Conservation (phyloP, 2,329 filamentous ascomycete genomes). For the Alternaria conjuncta region DNA sequence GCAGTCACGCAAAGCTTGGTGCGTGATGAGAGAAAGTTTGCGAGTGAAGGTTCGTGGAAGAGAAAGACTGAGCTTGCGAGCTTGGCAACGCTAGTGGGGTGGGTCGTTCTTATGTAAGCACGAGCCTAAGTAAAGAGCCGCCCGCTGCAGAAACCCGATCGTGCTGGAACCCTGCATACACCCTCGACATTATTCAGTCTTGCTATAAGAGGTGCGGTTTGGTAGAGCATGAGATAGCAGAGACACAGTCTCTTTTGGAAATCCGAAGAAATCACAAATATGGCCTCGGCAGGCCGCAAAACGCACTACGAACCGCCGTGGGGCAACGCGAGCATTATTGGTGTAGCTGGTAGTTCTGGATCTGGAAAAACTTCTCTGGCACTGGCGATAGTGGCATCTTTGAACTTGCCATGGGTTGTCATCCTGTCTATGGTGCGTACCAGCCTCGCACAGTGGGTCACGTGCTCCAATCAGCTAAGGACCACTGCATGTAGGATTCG, state of each 20-base stretch:
- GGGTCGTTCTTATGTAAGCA: constrained; percentile 23
- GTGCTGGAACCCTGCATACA: constrained; percentile 19
- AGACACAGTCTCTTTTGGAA: not conserved
- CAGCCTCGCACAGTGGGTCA: constrained; percentile 20
- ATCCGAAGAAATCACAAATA: constrained; percentile 10
- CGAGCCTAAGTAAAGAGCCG: constrained; percentile 17
- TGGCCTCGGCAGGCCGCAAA: constrained; percentile 35
- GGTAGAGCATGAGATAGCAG: constrained; percentile 15
- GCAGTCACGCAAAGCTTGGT: constrained; percentile 39
- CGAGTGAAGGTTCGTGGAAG: constrained; percentile 27
- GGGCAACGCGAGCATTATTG: constrained; percentile 96
- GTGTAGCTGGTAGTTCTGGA: constrained; percentile 91
- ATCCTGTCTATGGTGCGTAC: constrained; percentile 87
- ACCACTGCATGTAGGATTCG: constrained; percentile 71
- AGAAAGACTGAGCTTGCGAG: constrained; percentile 35
- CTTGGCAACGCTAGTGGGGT: constrained; percentile 26
- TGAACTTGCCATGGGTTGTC: constrained; percentile 97
- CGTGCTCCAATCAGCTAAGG: constrained; percentile 27
- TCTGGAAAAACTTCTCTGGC: constrained; percentile 95
- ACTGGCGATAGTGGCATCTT: constrained; percentile 83
- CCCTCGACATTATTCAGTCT: constrained; percentile 19
- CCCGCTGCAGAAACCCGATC: constrained; percentile 18
- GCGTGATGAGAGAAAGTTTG: constrained; percentile 30
- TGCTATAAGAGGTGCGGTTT: constrained; percentile 7
- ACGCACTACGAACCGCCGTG: constrained; percentile 92